Evolutionary conservation across 83 land plant species (phyloP), one percentile per base, ranked within the genome.

Genomic region (Picea abies): DNA sequence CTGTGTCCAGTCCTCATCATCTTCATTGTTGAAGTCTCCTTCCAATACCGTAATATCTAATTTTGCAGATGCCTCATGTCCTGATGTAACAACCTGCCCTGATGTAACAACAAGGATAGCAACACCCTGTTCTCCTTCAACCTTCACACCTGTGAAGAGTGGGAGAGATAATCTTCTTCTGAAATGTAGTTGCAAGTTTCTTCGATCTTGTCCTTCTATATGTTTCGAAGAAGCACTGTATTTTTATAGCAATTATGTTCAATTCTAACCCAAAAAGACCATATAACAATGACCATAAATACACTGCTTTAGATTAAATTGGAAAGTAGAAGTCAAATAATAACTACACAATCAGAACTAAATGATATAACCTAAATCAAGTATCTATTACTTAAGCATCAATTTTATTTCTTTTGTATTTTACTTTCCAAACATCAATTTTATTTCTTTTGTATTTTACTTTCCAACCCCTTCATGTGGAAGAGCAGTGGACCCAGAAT

Each of bases 21-120:
- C 91, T 76, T 95, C 94, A 87, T 88, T 87, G 80, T 90, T 90
- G 76, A 95, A 95, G 80, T 93, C 96, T 77, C 97, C 97, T 85
- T 93, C 94, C 77, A 95, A 92, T n/a, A 95, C 97, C 1, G 88
- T 85, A 29, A 29, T 29, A 29, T 29, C 29, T 29, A 29, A 29
- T 29, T 29, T 0, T 29, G 29, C 29, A 29, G 29, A 29, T 29
- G 29, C 29, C 29, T 29, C 29, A 29, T 29, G 29, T 29, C 29
- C 29, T 29, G 29, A 29, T 29, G 29, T 29, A 29, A 29, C 29
- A 29, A 29, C 29, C 29, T 29, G 29, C 29, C 29, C 29, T 29
- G 29, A n/a, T n/a, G n/a, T n/a, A n/a, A 92, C 91, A 35, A 92
- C 78, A 82, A 89, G 93, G 23, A 92, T 90, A 20, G 94, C 86